A percentile compares a stretch with the other conserved stretches of the same genome.
Conservation (phyloP, 2,329 filamentous ascomycete genomes). For the Verticillium zaregamsianum region DNA sequence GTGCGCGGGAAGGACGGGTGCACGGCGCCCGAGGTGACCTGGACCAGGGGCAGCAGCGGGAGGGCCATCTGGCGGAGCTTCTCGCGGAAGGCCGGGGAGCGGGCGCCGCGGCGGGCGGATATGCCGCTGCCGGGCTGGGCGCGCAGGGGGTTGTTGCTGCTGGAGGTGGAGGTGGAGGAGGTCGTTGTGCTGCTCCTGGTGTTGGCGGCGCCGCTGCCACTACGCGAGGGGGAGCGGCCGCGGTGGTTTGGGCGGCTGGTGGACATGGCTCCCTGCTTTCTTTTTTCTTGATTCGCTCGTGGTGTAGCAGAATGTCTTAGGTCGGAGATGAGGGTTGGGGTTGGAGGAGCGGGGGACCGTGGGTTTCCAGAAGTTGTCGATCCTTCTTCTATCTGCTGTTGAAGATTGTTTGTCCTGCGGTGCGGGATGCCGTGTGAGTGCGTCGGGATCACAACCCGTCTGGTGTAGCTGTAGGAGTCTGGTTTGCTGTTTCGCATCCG, state of each 20-base stretch:
- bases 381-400: not conserved
- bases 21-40: constrained; percentile 55
- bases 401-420: not conserved
- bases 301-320: not conserved
- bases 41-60: constrained; percentile 62
- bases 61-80: constrained; percentile 66
- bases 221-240: not conserved
- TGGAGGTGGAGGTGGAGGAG: not conserved
- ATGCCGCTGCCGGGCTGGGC: constrained; percentile 15
- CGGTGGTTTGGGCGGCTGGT: not conserved
- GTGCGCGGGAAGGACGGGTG: constrained; percentile 63
- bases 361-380: not conserved
- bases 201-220: not conserved
- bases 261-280: not conserved
- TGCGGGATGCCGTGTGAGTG: not conserved
- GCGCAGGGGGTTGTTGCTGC: constrained; percentile 13
- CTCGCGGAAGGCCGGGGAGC: constrained; percentile 45
- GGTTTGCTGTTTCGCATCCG: not conserved
- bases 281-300: not conserved
- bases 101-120: constrained; percentile 32
- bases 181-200: not conserved
- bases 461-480: not conserved
- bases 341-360: not conserved
- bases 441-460: not conserved
- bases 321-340: not conserved